Base-by-base conservation (phyloP, 176 grass and related monocot species). In the Zea luxurians region DNA sequence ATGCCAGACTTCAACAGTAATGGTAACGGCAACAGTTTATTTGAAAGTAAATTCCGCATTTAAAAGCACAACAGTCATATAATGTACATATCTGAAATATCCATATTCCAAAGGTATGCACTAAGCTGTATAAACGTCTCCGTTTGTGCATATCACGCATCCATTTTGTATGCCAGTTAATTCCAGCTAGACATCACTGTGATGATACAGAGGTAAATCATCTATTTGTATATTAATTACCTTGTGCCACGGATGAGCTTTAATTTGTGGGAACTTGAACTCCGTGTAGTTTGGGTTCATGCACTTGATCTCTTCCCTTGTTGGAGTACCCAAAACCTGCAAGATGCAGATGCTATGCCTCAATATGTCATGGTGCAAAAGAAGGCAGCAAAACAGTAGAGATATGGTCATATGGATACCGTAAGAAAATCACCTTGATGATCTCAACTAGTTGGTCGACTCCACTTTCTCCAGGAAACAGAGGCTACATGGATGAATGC, bases 301-400 rank as follows among this genome's bases (percentile, higher is more conserved):
- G 85, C 95, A 94, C 76, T 97, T 97, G 85, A 97, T 97, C 86
- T 97, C 95, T 89, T 97, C 95, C 70, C 95, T 97, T 82, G 91
- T 94, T 74, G 95, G 95, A 85, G 95, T 97, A 79, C 95, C 95
- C 79, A 97, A 88, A 83, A 97, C 95, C 91, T 97, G 78, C 74
- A 90, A 42, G 41, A 64, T n/a, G 68, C 42, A 42, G 46, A 64
- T 27, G 64, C 42, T 52, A 81, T 57, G 81, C 55, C 13, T 60
- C 73, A 86, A 90, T 76, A 73, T 80, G 70, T 58, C 80, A 77
- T 65, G 34, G 64, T 41, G 42, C 34, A 79, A 53, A 83, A 60
- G 75, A 53, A 72, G 35, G 57, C 65, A 13, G 1, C 42, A 66
- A 11, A 79, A 67, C 9, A 59, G n/a, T 59, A n/a, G 13, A 61